Conservation (phyloP, 176 grass and related monocot genomes). For the Aegilops bicornis region DNA sequence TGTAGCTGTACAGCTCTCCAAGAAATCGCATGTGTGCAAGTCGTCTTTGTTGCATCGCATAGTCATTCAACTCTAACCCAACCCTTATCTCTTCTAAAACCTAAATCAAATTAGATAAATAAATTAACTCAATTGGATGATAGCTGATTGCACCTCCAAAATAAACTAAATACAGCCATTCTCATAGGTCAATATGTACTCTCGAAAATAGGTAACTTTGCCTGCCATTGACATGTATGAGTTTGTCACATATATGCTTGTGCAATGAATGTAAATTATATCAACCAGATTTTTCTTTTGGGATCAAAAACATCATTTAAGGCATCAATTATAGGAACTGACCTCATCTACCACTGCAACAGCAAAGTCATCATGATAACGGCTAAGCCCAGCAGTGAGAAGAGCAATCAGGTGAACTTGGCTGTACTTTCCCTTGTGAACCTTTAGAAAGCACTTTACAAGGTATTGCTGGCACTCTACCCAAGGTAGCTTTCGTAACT, state of each 20-base stretch:
- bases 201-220: neutral
- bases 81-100: conserved; percentile 94
- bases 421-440: conserved; percentile 99
- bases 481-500: conserved; percentile 98
- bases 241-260: neutral
- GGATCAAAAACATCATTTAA: neutral
- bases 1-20: conserved; percentile 94
- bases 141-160: conserved; percentile 6
- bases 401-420: conserved; percentile 92
- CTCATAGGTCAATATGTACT: neutral
- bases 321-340: conserved; percentile 27
- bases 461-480: conserved; percentile 84
- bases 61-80: conserved; percentile 94
- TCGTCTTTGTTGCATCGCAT: conserved; percentile 85
- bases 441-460: conserved; percentile 95
- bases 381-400: conserved; percentile 86
- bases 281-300: neutral
- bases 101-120: conserved; percentile 44
- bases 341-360: conserved; percentile 90
- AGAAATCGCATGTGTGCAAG: conserved; percentile 94
- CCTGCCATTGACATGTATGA: neutral
- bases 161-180: neutral
- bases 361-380: conserved; percentile 86
- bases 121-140: conserved; percentile 35
- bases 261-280: neutral